Evolutionary conservation across 768 basidiomycete genomes (phyloP).

Genomic region (Agrocybe praecox): DNA sequence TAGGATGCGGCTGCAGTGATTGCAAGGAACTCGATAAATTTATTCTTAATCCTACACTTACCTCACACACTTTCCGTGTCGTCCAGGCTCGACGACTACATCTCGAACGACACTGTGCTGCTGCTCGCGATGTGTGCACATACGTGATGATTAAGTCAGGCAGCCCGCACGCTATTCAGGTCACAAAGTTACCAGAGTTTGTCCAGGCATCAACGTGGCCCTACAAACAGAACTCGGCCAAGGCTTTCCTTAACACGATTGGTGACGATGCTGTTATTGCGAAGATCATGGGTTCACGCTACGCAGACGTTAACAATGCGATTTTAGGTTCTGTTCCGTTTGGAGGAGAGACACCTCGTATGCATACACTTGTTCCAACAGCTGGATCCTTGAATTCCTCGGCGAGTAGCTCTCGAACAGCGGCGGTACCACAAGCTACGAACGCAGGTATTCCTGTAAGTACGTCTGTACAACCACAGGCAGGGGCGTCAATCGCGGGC

Average conservation of each 20-base stretch:
- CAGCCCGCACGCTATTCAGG: constrained; percentile 26
- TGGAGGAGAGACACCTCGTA: neutral
- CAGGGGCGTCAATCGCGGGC: neutral
- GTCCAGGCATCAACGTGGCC: constrained; percentile 23
- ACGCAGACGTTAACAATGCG: constrained; percentile 29
- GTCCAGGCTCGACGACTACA: constrained; percentile 22
- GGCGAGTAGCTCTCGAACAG: neutral
- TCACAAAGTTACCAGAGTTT: constrained; percentile 27
- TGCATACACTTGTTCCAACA: neutral
- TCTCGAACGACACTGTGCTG: constrained; percentile 20
- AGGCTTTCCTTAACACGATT: constrained; percentile 25
- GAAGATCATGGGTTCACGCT: constrained; percentile 32
- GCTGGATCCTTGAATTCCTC: neutral
- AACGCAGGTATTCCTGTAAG: neutral
- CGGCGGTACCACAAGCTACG: neutral
- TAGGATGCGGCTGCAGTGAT: constrained; percentile 34
- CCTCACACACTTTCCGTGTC: constrained; percentile 18
- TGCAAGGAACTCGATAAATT: constrained; percentile 30
- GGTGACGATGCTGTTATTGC: constrained; percentile 25
- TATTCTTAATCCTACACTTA: constrained; percentile 18
- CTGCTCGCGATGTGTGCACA: constrained; percentile 24
- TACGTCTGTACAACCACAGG: neutral
- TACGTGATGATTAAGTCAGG: constrained; percentile 22
- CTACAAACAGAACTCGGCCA: constrained; percentile 22
- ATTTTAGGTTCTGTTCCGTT: constrained; percentile 23